Evolutionary conservation across 495 filamentous ascomycete species (phyloP), one percentile per base, ranked within the genome.

Genomic region (Parachaetomium inaequale): DNA sequence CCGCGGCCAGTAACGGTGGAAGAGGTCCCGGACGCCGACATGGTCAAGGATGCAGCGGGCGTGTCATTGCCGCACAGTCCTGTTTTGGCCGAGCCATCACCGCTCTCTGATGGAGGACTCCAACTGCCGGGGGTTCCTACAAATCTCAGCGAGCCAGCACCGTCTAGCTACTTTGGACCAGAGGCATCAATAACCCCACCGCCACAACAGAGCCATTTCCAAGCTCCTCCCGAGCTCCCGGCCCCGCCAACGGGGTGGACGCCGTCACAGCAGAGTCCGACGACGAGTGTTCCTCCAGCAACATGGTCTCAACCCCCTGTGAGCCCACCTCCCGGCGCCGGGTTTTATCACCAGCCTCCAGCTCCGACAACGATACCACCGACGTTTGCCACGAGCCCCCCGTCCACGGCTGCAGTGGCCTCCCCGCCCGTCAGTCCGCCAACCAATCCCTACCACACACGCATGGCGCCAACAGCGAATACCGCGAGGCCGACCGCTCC

Each of bases 1-100:
- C 75, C 82, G 46, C 85, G 85, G 57, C 79, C 86, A 5, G 77
- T 61, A 21, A 85, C 81, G 1, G 82, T 92, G 17, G 82, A 83
- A 53, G 79, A 83, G 8, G 77, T 73, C 0, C 78, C 80, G 10
- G 82, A 85, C 59, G 77, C 75, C 15, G 76, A 75, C 14, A 50
- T 68, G 4, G 65, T 52, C 66, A 71, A 72, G 64, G 69, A 71
- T 49, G 63, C 70, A n/a, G 66, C 70, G 38, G 65, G 76, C 42
- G 60, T 72, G 23, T 73, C 73, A 26, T 66, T 77, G 42, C 75
- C 75, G 7, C 69, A 74, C n/a, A 73, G 70, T 21, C 76, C 71
- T 11, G 72, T 69, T 25, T 77, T 68, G 25, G 69, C 66, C 31
- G 72, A 67, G 10, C 75, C 72, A 40, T 86, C 84, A 52, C 71